Base-by-base conservation (phyloP, 345 rosid genomes). In the Arabis hirsuta region DNA sequence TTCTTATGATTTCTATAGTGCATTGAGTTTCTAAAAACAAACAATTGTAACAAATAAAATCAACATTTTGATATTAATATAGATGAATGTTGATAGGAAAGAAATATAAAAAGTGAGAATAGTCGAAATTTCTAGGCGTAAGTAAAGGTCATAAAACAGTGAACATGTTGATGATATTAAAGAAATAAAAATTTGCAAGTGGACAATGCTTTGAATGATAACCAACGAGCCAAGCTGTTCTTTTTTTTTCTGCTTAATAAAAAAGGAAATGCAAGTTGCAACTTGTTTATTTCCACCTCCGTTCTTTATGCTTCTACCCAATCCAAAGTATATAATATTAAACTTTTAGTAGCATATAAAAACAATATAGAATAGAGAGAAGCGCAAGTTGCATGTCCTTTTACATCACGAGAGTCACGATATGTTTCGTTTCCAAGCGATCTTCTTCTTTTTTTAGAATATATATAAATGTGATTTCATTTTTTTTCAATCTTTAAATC, bases 341-440 rank as follows among this genome's bases (percentile, higher is more conserved):
- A 43, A 43, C 44, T 26, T 55, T 42, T 48, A 9, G 39, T n/a
- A 22, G 12, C 31, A 41, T 51, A 60, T 24, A 67, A 51, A 55
- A 42, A 31, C 32, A 48, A 39, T 48, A 41, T 39, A 27, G 60
- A 76, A 66, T 20, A 60, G 39, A 59, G 56, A 67, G 52, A 13
- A 42, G 57, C 7, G 82, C 90, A 82, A 84, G 69, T 84, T 85
- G 87, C 82, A 73, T 12, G 76, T 76, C 76, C 71, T 70, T 64
- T 76, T 69, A 76, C 75, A 70, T 76, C 79, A 62, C 79, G 58
- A 69, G 66, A 70, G 71, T 76, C 76, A n/a, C 75, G 51, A 52
- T 55, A 52, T 69, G 69, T 72, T 52, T 72, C 56, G 61, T 76
- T 55, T 69, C 65, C 53, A 55, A 68, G 60, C 55, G 71, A 56